These are phyloP conservation scores for Trichoderma asperelloides DNA, from an alignment of 495 filamentous ascomycete species.

Conservation along the genomic window DNA sequence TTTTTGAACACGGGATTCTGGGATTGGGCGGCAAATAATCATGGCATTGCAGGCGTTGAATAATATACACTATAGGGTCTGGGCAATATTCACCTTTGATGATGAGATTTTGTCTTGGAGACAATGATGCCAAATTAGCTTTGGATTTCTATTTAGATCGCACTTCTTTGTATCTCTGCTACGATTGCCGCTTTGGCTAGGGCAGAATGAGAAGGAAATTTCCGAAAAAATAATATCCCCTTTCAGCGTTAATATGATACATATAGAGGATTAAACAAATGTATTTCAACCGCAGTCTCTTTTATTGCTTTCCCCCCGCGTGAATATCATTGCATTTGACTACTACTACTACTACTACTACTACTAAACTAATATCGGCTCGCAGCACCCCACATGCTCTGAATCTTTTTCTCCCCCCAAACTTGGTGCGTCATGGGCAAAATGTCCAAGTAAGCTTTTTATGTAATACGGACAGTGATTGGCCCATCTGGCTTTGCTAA, in stretches of 20 bases:
- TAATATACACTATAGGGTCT: constrained; percentile 3
- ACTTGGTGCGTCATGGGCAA: not conserved
- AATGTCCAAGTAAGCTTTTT: not conserved
- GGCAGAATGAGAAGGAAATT: not conserved
- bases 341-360: no score
- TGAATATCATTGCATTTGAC: no score
- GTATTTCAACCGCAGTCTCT: no score
- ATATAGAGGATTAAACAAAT: no score
- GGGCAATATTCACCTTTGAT: not conserved
- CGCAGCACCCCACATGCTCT: no score
- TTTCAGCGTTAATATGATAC: no score
- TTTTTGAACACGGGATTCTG: constrained; percentile 1
- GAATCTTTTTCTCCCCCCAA: no score
- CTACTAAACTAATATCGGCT: no score
- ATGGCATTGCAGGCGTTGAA: constrained; percentile 3
- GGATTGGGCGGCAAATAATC: constrained; percentile 1
- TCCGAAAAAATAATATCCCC: not conserved
- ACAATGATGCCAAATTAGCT: not conserved
- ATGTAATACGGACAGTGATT: not conserved
- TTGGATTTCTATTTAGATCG: not conserved
- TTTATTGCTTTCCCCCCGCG: no score
- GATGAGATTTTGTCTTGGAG: not conserved
- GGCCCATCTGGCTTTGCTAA: not conserved
- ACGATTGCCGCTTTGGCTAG: not conserved
- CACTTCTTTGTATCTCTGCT: not conserved